Percentiles rank a stretch among this genome's conserved stretches.
phyloP scores from a whole-genome alignment of 2,329 filamentous ascomycete genomes.

The Neonectria punicea region DNA sequence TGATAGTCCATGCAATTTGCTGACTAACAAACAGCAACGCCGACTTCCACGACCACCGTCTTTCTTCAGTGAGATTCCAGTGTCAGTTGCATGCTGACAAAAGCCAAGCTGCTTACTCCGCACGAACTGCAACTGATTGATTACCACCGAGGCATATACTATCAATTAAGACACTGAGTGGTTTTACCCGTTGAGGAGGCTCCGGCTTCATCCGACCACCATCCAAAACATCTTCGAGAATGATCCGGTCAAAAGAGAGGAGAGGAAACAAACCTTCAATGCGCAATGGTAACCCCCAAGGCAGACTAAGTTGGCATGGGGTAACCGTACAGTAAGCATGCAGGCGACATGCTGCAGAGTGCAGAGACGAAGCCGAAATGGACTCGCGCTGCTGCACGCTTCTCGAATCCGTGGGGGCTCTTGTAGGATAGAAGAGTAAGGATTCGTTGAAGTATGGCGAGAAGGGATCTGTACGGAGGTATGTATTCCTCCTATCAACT shows the following conservation, averaged over 20 bases:
- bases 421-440: background rate
- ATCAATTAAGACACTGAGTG: background rate
- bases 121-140: background rate
- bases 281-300: background rate
- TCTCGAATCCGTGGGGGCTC: conserved; percentile 3
- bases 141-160: background rate
- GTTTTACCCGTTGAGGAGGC: background rate
- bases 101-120: background rate
- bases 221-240: background rate
- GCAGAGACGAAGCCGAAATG: background rate
- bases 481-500: background rate
- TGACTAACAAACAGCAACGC: no score
- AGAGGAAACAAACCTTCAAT: conserved; percentile 4
- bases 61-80: background rate
- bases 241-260: background rate
- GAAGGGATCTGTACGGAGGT: background rate
- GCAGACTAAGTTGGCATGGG: background rate
- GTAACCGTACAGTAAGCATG: conserved; percentile 7
- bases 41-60: background rate
- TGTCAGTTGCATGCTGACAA: background rate
- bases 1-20: no score
- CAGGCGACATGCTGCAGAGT: conserved; percentile 9
- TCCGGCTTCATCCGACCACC: background rate
- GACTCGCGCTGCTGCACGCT: background rate
- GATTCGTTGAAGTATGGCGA: background rate